Percentiles rank a stretch among this genome's conserved stretches.
phyloP scores from a whole-genome alignment of 73 alveolate species.

The Paramecium octaurelia region DNA sequence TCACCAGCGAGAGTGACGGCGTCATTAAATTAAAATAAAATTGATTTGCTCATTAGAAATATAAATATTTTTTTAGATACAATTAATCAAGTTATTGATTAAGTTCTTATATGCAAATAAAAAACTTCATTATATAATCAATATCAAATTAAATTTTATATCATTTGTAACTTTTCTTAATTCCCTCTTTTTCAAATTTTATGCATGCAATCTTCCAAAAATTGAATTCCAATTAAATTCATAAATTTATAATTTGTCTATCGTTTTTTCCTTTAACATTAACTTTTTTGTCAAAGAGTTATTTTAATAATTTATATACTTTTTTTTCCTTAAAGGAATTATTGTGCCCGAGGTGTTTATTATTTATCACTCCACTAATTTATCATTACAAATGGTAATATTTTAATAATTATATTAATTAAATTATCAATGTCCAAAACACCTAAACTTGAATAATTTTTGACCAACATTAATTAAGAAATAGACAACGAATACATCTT shows the following conservation, averaged over 20 bases:
- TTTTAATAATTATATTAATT: neutral
- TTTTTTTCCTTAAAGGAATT: neutral
- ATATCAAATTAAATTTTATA: neutral
- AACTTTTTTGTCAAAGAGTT: too few relatives aligned
- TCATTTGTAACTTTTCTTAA: neutral
- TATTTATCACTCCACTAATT: too few relatives aligned
- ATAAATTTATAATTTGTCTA: too few relatives aligned
- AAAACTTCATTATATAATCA: neutral
- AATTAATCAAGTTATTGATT: neutral
- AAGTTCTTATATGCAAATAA: neutral
- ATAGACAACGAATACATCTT: neutral
- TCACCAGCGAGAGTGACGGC: conserved; percentile 35
- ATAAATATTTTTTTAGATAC: neutral
- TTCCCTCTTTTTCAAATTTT: neutral
- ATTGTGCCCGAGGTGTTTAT: too few relatives aligned
- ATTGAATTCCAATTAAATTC: neutral
- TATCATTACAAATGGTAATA: neutral
- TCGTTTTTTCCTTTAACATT: neutral
- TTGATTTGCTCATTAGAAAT: neutral
- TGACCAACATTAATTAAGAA: neutral
- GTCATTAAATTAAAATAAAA: conserved; percentile 13
- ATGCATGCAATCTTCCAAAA: neutral
- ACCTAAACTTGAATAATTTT: neutral
- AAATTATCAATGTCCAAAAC: neutral
- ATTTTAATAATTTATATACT: too few relatives aligned